Base-by-base conservation (phyloP, 495 filamentous ascomycete species). In the Penicillium antarcticum region DNA sequence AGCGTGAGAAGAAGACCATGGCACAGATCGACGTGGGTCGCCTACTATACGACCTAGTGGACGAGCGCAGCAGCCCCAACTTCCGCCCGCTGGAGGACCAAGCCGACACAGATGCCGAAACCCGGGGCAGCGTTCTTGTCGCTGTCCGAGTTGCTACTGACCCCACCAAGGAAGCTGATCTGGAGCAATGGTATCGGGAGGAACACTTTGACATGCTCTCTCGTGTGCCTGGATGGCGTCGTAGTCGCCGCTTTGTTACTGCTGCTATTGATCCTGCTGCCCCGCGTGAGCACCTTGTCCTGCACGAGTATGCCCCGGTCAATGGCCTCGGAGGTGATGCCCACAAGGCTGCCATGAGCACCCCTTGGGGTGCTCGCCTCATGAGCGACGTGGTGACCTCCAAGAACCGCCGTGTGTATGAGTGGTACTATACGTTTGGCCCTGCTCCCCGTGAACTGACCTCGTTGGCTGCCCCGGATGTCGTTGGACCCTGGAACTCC, bases 401-500 rank as follows among this genome's bases (percentile, higher is more conserved):
- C 33, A 82, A 77, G 55, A 73, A 65, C 13, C 74, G 81, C 36
- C 70, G 87, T 10, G 68, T 73, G 1, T 92, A 88, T 67, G 71
- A 82, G 42, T 82, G 89, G 58, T 85, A 88, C 60, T 91, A 90
- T 69, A 85, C 85, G 34, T 91, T 94, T 57, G 87, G 86, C 0
- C 80, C 86, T 0, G 86, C 80, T 0, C 83, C 87, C 7, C 74
- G 87, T n/a, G 83, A 90, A 45, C 71, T 91, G 16, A 52, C 72
- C 4, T 75, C 75, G 9, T 52, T 80, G 18, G 58, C 71, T 11
- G 62, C 60, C 3, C 48, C 65, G 5, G 65, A 70, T 32, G 65
- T 65, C 19, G 64, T 53, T 39, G 67, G 53, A 51, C 77, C 61
- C 51, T 76, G 74, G 62, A 67, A 72, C 4, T 86, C 82, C 31